Percentiles rank a stretch among this genome's conserved stretches.
These are phyloP conservation scores for Colletotrichum liaoningense DNA, from an alignment of 2,329 filamentous ascomycete species.

Conservation along the genomic window DNA sequence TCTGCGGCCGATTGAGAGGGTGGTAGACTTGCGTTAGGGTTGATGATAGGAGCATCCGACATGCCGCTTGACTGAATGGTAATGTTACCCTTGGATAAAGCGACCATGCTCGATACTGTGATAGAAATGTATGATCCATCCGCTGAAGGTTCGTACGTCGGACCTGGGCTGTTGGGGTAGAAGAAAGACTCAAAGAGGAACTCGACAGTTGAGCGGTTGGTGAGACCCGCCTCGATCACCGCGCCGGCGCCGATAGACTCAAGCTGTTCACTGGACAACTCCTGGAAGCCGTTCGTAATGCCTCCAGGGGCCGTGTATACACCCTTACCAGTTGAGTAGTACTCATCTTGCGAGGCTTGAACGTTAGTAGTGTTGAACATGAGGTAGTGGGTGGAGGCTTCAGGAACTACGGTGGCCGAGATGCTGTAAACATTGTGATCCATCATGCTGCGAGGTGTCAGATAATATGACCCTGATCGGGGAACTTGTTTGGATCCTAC, in stretches of 20 bases:
- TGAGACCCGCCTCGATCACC: conserved; percentile 36
- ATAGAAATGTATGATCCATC: conserved; percentile 43
- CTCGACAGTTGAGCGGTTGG: conserved; percentile 42
- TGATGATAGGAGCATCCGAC: conserved; percentile 38
- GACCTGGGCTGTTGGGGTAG: conserved; percentile 42
- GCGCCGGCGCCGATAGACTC: conserved; percentile 37
- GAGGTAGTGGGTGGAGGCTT: conserved; percentile 41
- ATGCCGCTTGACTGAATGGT: conserved; percentile 38
- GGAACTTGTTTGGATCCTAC: conserved; percentile 8
- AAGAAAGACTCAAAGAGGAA: conserved; percentile 43
- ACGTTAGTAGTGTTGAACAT: conserved; percentile 35
- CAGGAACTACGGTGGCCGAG: conserved; percentile 39
- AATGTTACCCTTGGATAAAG: conserved; percentile 39
- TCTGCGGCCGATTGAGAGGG: background rate
- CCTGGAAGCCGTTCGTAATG: conserved; percentile 42
- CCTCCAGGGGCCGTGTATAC: conserved; percentile 40
- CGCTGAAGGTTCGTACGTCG: conserved; percentile 39
- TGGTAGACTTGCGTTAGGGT: conserved; percentile 38
- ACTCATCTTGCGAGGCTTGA: conserved; percentile 38
- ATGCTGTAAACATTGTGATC: conserved; percentile 44
- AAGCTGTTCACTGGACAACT: conserved; percentile 37
- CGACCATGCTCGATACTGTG: conserved; percentile 40
- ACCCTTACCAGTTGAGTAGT: conserved; percentile 38
- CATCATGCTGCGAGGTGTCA: conserved; percentile 36
- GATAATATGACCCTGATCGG: background rate